A percentile compares a stretch with the other conserved stretches of the same genome.
phyloP scores from a whole-genome alignment of 2,329 filamentous ascomycete species.

The Botrytis tulipae region DNA sequence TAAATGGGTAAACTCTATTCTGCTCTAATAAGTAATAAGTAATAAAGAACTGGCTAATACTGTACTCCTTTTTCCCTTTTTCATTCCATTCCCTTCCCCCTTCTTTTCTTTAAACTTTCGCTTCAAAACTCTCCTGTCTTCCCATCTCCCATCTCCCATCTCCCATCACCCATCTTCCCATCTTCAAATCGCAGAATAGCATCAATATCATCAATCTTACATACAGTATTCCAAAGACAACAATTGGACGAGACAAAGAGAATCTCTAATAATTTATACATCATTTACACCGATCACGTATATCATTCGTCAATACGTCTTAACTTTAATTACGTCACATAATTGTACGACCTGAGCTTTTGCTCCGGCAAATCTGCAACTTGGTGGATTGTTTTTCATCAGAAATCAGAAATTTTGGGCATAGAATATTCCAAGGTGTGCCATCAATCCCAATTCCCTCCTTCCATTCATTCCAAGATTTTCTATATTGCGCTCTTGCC shows the following conservation, averaged over 20 bases:
- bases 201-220: background rate
- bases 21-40: background rate
- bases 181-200: background rate
- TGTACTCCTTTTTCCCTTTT: background rate
- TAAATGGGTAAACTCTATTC: background rate
- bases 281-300: background rate
- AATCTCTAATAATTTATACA: background rate
- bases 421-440: conserved; percentile 6
- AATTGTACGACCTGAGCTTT: conserved; percentile 10
- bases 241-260: background rate
- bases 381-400: background rate
- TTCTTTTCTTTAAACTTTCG: background rate
- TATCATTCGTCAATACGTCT: background rate
- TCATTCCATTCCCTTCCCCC: background rate
- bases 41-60: background rate
- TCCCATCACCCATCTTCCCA: too few relatives aligned
- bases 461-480: background rate
- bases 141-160: background rate
- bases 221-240: background rate
- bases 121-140: background rate
- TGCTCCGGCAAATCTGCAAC: conserved; percentile 1
- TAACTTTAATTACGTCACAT: conserved; percentile 11
- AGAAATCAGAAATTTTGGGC: background rate
- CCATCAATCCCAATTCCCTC: too few relatives aligned
- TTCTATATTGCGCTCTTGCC: background rate